Evolutionary conservation across 768 basidiomycete species (phyloP), one percentile per base, ranked within the genome.

Genomic region (Obba rivulosa): DNA sequence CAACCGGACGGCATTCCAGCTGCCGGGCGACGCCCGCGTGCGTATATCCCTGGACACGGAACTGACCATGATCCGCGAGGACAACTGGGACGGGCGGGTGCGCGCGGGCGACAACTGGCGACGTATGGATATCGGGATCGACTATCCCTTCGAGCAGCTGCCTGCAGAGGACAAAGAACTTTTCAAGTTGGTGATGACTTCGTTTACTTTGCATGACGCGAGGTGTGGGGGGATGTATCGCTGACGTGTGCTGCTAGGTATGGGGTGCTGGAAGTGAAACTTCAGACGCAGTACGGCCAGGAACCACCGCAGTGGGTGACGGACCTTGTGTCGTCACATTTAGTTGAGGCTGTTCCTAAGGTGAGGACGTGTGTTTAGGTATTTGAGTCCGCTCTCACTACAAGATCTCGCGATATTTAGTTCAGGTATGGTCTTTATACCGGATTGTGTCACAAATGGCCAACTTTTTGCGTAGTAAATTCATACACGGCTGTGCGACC

Each of bases 41-140:
- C 92, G 96, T 43, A 97, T 99, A 51, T 98, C 96, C 16, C 82
- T 99, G 51, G 96, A 99, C 62, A 99, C 96, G 0, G 92, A 97
- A 64, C 79, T 99, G 28, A 87, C 90, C 3, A 84, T 99, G 78
- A 66, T 96, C 45, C 80, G 96, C 52, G 96, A 99, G 67, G 96
- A 98, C 61, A 90, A 96, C 61, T 98, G 94, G 90, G 94, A 97
- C 65, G 89, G 86, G 2, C 63, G 65, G 34, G 63, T 65, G 5
- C 85, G 95, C n/a, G 70, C 92, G 0, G 81, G 83, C 7, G 74
- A 85, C 45, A 96, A 99, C 65, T 99, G 96, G 96, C 79, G 96
- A 31, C 76, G 96, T 41, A 92, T 79, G 42, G 96, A 98, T 61
- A 84, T 96, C 47, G 91, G 92, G 7, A 90, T 97, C 56, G 90